These are phyloP conservation scores for Cetradonia linearis DNA, from an alignment of 495 filamentous ascomycete genomes.

Conservation along the genomic window DNA sequence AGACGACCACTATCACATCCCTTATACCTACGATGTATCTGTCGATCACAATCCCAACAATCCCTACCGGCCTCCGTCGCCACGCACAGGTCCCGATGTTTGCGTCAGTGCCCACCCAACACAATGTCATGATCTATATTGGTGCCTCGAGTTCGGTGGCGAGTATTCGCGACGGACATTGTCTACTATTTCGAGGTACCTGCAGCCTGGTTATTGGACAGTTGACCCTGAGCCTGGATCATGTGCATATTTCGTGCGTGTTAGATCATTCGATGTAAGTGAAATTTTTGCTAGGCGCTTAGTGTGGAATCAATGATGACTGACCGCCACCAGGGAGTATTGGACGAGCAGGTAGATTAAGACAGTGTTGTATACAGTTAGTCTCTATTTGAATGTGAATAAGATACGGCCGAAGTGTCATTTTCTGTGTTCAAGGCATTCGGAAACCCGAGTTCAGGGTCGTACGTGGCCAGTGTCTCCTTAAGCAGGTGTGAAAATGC, in stretches of 20 bases:
- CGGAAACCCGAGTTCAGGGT: background rate
- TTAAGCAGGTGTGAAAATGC: background rate
- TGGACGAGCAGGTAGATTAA: background rate
- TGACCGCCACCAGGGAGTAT: background rate
- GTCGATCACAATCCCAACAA: background rate
- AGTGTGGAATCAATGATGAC: background rate
- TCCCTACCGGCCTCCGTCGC: background rate
- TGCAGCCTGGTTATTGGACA: background rate
- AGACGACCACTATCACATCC: background rate
- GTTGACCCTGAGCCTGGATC: background rate
- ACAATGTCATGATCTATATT: background rate
- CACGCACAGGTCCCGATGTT: background rate
- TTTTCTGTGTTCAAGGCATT: background rate
- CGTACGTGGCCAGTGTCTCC: background rate
- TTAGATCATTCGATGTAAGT: background rate
- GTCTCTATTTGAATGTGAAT: background rate
- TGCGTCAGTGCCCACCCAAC: background rate
- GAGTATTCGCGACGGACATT: background rate
- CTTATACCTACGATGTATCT: background rate
- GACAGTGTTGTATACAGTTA: background rate
- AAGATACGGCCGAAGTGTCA: background rate
- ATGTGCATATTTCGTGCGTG: background rate
- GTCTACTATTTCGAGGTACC: background rate
- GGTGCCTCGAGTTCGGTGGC: background rate
- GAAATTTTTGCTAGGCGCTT: background rate